Conservation (phyloP, 73 alveolate genomes). For the Urostyla sp. region DNA sequence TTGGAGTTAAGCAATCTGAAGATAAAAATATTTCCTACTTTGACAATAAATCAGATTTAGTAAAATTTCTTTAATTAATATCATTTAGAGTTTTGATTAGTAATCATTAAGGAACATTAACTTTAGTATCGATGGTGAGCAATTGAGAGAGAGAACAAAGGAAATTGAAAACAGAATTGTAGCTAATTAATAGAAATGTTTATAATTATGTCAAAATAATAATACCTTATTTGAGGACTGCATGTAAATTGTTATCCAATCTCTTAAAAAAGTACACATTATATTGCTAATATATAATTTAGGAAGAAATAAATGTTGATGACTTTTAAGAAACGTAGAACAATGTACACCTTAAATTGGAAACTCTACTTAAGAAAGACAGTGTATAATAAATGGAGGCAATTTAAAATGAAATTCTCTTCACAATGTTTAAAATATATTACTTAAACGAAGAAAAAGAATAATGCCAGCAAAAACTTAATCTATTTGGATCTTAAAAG, state of each 20-base stretch:
- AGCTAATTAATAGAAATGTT: background rate
- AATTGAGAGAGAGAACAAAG: slow-evolving; percentile 12
- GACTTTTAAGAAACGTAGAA: slow-evolving; percentile 16
- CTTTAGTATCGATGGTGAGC: slow-evolving; percentile 37
- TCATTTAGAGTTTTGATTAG: slow-evolving; percentile 39
- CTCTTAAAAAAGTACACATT: slow-evolving; percentile 3
- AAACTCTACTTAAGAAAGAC: background rate
- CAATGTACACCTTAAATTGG: background rate
- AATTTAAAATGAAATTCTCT: slow-evolving; percentile 4
- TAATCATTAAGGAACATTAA: slow-evolving; percentile 31
- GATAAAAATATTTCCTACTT: slow-evolving; percentile 4
- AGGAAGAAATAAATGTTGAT: slow-evolving; percentile 24
- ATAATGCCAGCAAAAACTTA: background rate
- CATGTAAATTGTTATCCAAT: background rate
- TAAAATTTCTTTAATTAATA: background rate
- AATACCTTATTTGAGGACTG: background rate
- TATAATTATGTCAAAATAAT: background rate
- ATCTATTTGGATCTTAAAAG: too few relatives aligned
- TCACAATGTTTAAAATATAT: slow-evolving; percentile 14
- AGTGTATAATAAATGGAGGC: background rate
- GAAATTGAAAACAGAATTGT: slow-evolving; percentile 13
- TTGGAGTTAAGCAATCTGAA: background rate
- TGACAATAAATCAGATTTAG: slow-evolving; percentile 29
- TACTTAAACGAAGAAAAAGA: slow-evolving; percentile 7
- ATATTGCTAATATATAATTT: background rate